Evolutionary conservation across 345 rosid species (phyloP), one percentile per base, ranked within the genome.

Genomic region (Salix suchowensis): DNA sequence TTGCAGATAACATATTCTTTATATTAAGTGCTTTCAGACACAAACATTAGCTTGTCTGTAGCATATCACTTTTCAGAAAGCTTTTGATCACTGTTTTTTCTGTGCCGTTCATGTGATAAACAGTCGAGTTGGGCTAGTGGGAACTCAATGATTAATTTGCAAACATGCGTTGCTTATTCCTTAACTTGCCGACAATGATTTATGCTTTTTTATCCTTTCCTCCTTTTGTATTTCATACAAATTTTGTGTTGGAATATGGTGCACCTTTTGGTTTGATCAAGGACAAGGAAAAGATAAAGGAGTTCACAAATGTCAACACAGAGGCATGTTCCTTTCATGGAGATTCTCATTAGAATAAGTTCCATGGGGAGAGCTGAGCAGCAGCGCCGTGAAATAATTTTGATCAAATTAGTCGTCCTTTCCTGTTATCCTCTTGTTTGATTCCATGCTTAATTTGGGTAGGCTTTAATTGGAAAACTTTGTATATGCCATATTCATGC

Each of bases 311-410:
- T 83, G 90, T 84, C 80, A 82, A 73, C 76, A 74, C 74, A 76
- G 76, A 76, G 83, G 84, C 85, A 80, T 84, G 87, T 77, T 85
- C 82, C 69, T 80, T 84, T 73, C 42, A 30, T 62, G 65, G 71
- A 44, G 74, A 80, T 82, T 79, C 83, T 77, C 40, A 30, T 71
- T 60, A 52, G 75, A 79, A 76, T 70, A 86, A 68, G 52, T 83
- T 82, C 76, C 72, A 68, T 71, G 65, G 77, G 40, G 75, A 76
- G 73, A 76, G 24, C 24, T 24, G 24, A 24, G 80, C 66, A 48
- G 81, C 75, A 74, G 77, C 74, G 80, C 82, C 72, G 72, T 72
- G 78, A 81, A 83, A 23, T 77, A 68, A 66, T 71, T 64, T 36
- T 65, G 73, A 79, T 77, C 76, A 19, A 39, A 40, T 74, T 72